A percentile compares a stretch with the other conserved stretches of the same genome.
Conservation (phyloP, 2,329 filamentous ascomycete genomes). For the Epichloe amarillans region DNA sequence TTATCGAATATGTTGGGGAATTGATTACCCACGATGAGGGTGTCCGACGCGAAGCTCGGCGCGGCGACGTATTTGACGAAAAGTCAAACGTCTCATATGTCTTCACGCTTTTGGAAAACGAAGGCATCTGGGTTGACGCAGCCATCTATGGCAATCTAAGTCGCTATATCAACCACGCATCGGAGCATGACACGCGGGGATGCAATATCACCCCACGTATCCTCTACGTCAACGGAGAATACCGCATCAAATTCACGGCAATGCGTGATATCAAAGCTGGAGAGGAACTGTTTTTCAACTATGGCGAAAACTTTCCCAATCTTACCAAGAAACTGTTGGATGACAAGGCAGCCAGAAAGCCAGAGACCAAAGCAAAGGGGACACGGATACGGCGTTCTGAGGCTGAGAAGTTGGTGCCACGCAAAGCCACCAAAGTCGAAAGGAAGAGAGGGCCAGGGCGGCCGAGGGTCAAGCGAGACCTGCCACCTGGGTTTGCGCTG, state of each 20-base stretch:
- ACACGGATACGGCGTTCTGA: constrained; percentile 9
- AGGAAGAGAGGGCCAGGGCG: constrained; percentile 13
- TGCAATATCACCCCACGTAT: constrained; percentile 53
- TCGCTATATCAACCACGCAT: constrained; percentile 72
- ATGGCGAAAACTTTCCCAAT: constrained; percentile 56
- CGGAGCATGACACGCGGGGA: constrained; percentile 33
- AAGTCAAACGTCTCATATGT: constrained; percentile 50
- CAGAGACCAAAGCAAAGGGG: constrained; percentile 12
- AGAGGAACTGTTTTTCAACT: constrained; percentile 73
- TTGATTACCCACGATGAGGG: constrained; percentile 58
- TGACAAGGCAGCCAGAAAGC: constrained; percentile 21
- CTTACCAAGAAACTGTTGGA: constrained; percentile 33
- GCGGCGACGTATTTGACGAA: constrained; percentile 47
- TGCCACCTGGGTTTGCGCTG: constrained; percentile 10
- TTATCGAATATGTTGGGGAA: constrained; percentile 73
- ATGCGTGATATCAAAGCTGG: constrained; percentile 52
- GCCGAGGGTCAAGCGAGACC: constrained; percentile 6
- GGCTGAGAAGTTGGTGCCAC: constrained; percentile 9
- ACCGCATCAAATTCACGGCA: constrained; percentile 63
- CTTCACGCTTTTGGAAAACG: constrained; percentile 45
- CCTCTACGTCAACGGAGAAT: constrained; percentile 60
- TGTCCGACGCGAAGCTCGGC: constrained; percentile 50
- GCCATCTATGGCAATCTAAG: constrained; percentile 68
- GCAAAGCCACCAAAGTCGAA: constrained; percentile 12
- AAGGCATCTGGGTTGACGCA: constrained; percentile 58